These are phyloP conservation scores for Aegle marmelos DNA, from an alignment of 345 rosid species.

Conservation along the genomic window DNA sequence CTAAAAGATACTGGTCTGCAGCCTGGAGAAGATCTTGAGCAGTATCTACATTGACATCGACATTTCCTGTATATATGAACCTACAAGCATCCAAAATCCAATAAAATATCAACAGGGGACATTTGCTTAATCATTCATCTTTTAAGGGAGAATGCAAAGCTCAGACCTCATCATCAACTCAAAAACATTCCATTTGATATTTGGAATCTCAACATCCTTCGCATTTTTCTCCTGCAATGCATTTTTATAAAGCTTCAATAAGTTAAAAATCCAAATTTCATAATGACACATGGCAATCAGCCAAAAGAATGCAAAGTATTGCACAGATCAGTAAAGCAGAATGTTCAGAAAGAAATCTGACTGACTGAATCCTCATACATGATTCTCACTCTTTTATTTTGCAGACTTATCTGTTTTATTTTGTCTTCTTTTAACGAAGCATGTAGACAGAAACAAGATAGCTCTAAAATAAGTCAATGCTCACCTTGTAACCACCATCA, in stretches of 20 bases:
- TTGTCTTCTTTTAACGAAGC: background rate
- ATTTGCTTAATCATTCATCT: background rate
- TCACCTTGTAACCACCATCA: slow-evolving; percentile 73
- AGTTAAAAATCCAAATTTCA: background rate
- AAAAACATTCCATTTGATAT: slow-evolving; percentile 73
- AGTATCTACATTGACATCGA: slow-evolving; percentile 36
- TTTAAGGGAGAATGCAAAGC: background rate
- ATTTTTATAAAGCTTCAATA: background rate
- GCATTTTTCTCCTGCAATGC: slow-evolving; percentile 60
- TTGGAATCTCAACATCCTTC: slow-evolving; percentile 71
- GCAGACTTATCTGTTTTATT: background rate
- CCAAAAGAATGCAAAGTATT: background rate
- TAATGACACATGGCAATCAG: background rate
- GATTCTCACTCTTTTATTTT: background rate
- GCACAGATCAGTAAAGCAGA: background rate
- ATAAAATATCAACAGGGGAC: background rate
- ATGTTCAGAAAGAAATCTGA: background rate
- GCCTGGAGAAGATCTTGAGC: slow-evolving; percentile 77
- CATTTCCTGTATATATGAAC: slow-evolving; percentile 69
- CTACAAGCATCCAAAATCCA: slow-evolving; percentile 29
- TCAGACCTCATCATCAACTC: slow-evolving; percentile 72
- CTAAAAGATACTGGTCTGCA: slow-evolving; percentile 79
- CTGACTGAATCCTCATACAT: background rate
- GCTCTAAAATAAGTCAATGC: background rate
- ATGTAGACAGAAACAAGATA: background rate